A percentile compares a stretch with the other conserved stretches of the same genome.
These are phyloP conservation scores for Wickerhamomyces chambardii DNA, from an alignment of 805 yeast species.

Conservation along the genomic window DNA sequence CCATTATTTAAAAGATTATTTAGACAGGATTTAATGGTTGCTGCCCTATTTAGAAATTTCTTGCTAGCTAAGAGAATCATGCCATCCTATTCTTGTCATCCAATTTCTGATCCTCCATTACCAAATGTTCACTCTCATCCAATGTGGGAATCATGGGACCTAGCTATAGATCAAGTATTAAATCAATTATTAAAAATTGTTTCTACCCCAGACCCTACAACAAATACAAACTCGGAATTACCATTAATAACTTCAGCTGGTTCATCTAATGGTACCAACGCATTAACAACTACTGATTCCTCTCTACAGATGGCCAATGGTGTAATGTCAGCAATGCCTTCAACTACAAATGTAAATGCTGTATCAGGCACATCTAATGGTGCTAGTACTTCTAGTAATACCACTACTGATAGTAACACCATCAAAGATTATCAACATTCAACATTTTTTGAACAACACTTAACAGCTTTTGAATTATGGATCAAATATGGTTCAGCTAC, in stretches of 20 bases:
- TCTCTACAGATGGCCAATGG: slow-evolving; percentile 1
- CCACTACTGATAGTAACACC: no score
- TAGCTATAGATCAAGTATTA: slow-evolving; percentile 91
- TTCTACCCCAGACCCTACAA: no score
- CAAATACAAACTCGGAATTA: no score
- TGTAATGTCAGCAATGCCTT: slow-evolving; percentile 4
- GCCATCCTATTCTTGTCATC: slow-evolving; percentile 91
- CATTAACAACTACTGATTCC: neutral
- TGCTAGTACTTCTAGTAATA: no score
- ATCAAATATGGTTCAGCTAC: slow-evolving; percentile 81
- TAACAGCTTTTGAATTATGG: slow-evolving; percentile 97
- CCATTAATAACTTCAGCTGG: slow-evolving; percentile 1
- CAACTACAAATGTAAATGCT: slow-evolving; percentile 5
- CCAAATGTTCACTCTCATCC: slow-evolving; percentile 83
- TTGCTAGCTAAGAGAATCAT: slow-evolving; percentile 85
- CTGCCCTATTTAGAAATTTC: slow-evolving; percentile 91
- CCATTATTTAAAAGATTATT: slow-evolving; percentile 84
- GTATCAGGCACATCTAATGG: no score
- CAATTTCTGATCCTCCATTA: slow-evolving; percentile 86
- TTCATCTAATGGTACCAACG: slow-evolving; percentile 1
- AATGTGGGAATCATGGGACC: slow-evolving; percentile 98
- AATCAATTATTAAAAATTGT: slow-evolving; percentile 58
- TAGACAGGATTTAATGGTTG: slow-evolving; percentile 94
- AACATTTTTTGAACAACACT: slow-evolving; percentile 90
- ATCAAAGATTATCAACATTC: slow-evolving; percentile 71